Evolutionary conservation across 768 basidiomycete genomes (phyloP), one percentile per base, ranked within the genome.

Genomic region (Daedaleopsis nitida): DNA sequence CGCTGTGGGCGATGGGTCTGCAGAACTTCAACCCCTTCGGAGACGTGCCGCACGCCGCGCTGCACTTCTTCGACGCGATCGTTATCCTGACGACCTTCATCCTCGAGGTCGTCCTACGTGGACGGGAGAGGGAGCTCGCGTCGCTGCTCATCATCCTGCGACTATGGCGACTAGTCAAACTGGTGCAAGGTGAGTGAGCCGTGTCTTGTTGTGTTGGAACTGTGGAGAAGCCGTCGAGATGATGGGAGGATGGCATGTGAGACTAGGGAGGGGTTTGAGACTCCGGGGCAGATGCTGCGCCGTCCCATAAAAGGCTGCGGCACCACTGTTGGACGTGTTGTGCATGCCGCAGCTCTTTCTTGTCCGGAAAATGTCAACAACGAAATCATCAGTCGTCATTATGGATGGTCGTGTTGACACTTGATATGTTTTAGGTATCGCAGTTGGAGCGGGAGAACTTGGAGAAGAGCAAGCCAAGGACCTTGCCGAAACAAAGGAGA

Each of bases 101-200:
- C 7, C 79, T 93, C 35, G 92, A 94, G 71, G 78, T 88, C 8
- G 79, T 82, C 10, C 76, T 94, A 14, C 81, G 80, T 66, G 91
- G 92, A 2, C 80, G 75, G 55, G 88, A 89, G 69, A 76, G 84
- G 60, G 89, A 94, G 67, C 79, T 93, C 21, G 88, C 86, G 1
- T 83, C 80, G 7, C 74, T 94, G 24, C 81, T 94, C 37, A 80
- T 94, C 44, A 75, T 89, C 19, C 76, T 94, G 32, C 91, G 92
- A 73, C 72, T 94, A 14, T 92, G 92, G 92, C 81, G 92, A 24
- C 76, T 94, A 35, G 82, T 93, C 24, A 91, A 92, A 69, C 77
- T 94, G 13, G 86, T 91, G 11, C 82, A 82, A 72, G 83, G 82
- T 83, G 58, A 68, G 73, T 54, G 47, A 24, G 24, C 47, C 13